Conservation (phyloP, 2,329 filamentous ascomycete species). For the Talaromyces sp. region DNA sequence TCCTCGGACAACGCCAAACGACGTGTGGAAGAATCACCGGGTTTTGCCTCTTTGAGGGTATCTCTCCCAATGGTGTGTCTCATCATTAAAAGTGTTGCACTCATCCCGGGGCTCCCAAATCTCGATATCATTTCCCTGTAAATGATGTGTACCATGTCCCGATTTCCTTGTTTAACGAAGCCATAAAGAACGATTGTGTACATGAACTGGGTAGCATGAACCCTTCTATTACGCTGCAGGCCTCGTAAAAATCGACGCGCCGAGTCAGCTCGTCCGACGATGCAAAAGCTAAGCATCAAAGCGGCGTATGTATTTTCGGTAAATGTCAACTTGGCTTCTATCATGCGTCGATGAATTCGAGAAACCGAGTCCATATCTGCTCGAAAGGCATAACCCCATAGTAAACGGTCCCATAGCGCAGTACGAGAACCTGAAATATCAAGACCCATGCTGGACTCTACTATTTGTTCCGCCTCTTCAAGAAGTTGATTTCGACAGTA, state of each 20-base stretch:
- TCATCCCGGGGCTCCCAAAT: conserved; percentile 27
- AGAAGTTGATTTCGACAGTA: conserved; percentile 55
- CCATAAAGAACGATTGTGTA: conserved; percentile 43
- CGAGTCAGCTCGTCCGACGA: conserved; percentile 48
- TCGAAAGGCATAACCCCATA: conserved; percentile 62
- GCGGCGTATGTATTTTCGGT: conserved; percentile 56
- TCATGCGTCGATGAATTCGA: conserved; percentile 52
- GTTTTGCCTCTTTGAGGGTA: conserved; percentile 12
- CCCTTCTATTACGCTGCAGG: conserved; percentile 31
- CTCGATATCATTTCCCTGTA: conserved; percentile 38
- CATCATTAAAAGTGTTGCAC: conserved; percentile 31
- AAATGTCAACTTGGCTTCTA: conserved; percentile 42
- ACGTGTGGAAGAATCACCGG: conserved; percentile 5
- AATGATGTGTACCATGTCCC: conserved; percentile 46
- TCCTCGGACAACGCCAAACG: conserved; percentile 30
- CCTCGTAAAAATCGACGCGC: conserved; percentile 48
- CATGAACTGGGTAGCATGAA: conserved; percentile 38
- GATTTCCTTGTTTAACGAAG: conserved; percentile 45
- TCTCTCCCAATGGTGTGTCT: conserved; percentile 30
- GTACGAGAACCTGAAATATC: conserved; percentile 50
- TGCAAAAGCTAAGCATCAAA: conserved; percentile 53
- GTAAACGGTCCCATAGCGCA: conserved; percentile 71
- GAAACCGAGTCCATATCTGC: conserved; percentile 53
- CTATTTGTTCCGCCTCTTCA: conserved; percentile 53
- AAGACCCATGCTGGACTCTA: conserved; percentile 49